These are phyloP conservation scores for Saccharum hybrid DNA, from an alignment of 202 grass and related monocot genomes.

Conservation along the genomic window DNA sequence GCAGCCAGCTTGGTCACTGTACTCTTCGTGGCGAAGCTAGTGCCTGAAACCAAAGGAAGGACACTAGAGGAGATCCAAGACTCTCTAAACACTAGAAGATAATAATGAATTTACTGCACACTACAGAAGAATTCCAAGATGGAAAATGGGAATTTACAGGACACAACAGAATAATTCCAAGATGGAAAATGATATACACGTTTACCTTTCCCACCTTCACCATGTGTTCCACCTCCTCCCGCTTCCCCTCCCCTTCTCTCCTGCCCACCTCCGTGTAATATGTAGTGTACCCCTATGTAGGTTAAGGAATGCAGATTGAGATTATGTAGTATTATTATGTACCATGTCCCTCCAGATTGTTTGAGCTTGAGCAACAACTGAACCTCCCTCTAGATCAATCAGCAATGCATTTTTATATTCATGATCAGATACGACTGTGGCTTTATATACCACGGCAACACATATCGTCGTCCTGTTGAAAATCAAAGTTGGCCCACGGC, in stretches of 20 bases:
- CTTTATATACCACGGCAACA: not conserved
- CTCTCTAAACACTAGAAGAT: constrained; percentile 48
- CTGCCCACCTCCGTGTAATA: not conserved
- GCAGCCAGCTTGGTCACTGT: constrained; percentile 54
- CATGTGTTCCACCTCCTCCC: not conserved
- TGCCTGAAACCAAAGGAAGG: constrained; percentile 73
- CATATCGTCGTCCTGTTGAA: not conserved
- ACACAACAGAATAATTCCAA: constrained; percentile 4
- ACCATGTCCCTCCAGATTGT: constrained; percentile 14
- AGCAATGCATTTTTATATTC: not conserved
- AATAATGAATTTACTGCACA: not conserved
- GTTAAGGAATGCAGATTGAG: constrained; percentile 23
- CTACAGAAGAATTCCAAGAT: constrained; percentile 14
- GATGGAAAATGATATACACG: not conserved
- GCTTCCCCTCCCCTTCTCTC: not conserved
- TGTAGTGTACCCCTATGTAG: constrained; percentile 23
- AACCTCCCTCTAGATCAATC: not conserved
- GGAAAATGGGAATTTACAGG: not conserved
- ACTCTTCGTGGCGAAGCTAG: constrained; percentile 57
- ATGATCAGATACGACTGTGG: not conserved
- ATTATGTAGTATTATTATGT: constrained; percentile 45
- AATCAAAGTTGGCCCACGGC: not conserved
- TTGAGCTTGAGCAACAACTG: not conserved
- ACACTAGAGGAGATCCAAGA: constrained; percentile 70
- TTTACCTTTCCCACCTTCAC: not conserved